phyloP scores from a whole-genome alignment of 2,329 filamentous ascomycete genomes.

The Monosporascus sp. region DNA sequence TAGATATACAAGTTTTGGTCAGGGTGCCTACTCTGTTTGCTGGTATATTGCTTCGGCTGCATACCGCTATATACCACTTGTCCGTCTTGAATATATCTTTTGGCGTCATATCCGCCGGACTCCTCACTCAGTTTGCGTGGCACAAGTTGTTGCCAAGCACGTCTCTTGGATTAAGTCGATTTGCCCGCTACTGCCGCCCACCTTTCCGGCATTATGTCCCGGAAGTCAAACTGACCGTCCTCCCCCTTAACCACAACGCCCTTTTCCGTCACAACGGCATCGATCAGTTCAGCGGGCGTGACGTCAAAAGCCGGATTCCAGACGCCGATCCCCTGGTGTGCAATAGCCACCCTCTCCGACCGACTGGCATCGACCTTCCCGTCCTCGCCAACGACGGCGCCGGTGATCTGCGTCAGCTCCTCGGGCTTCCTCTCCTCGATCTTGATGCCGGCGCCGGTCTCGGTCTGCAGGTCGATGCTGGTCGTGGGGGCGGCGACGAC shows the following conservation, averaged over 20 bases:
- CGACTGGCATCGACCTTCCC: constrained; percentile 57
- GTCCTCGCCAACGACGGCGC: constrained; percentile 62
- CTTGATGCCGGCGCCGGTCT: constrained; percentile 71
- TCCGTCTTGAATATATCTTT: no score
- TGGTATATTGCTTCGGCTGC: no score
- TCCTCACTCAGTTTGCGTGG: no score
- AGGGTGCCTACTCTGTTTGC: no score
- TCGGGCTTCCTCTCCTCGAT: constrained; percentile 82
- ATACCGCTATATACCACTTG: no score
- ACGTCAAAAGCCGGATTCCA: constrained; percentile 99
- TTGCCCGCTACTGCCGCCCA: constrained; percentile 37
- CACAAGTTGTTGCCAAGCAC: no score
- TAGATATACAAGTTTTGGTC: no score
- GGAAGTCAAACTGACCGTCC: constrained; percentile 65
- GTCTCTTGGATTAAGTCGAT: constrained; percentile 1
- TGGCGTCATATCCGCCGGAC: no score
- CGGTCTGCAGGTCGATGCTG: constrained; percentile 81
- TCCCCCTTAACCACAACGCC: constrained; percentile 75
- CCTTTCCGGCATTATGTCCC: constrained; percentile 49
- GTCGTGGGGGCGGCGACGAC: constrained; percentile 92
- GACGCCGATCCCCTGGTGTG: constrained; percentile 70
- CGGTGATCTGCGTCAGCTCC: constrained; percentile 81
- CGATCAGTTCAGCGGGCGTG: constrained; percentile 81
- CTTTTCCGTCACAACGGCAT: constrained; percentile 89
- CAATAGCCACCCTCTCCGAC: constrained; percentile 72